Conservation (phyloP, 768 basidiomycete species). For the Pisolithus tinctorius region DNA sequence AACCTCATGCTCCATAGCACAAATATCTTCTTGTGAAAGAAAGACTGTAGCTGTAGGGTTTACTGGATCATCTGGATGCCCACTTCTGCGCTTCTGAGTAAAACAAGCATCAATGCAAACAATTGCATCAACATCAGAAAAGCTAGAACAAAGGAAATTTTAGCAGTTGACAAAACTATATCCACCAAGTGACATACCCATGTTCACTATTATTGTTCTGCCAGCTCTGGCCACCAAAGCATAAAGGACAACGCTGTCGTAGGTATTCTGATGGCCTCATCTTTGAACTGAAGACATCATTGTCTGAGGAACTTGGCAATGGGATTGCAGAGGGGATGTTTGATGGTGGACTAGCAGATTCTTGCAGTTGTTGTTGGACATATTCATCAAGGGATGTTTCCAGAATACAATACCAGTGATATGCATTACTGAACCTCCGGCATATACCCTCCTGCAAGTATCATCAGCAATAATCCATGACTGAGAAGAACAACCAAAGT, state of each 20-base stretch:
- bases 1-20: not conserved
- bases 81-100: constrained; percentile 24
- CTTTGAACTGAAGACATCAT: not conserved
- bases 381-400: constrained; percentile 5
- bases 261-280: constrained; percentile 14
- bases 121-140: constrained; percentile 18
- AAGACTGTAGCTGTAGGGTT: constrained; percentile 16
- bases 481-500: no score
- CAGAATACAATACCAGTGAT: constrained; percentile 23
- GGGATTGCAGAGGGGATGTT: not conserved
- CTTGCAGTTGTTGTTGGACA: not conserved
- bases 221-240: constrained; percentile 14
- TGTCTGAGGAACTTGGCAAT: not conserved
- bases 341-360: not conserved
- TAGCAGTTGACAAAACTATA: not conserved
- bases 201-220: not conserved
- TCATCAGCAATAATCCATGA: not conserved
- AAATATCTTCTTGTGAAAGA: constrained; percentile 7
- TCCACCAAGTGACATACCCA: constrained; percentile 1
- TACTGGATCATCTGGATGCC: constrained; percentile 1
- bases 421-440: constrained; percentile 18
- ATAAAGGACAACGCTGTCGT: constrained; percentile 18
- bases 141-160: not conserved
- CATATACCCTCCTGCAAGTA: constrained; percentile 17
- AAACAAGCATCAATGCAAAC: constrained; percentile 31